A percentile compares a stretch with the other conserved stretches of the same genome.
Evolutionary conservation across 345 rosid genomes (phyloP).

Genomic region (Salix suchowensis): DNA sequence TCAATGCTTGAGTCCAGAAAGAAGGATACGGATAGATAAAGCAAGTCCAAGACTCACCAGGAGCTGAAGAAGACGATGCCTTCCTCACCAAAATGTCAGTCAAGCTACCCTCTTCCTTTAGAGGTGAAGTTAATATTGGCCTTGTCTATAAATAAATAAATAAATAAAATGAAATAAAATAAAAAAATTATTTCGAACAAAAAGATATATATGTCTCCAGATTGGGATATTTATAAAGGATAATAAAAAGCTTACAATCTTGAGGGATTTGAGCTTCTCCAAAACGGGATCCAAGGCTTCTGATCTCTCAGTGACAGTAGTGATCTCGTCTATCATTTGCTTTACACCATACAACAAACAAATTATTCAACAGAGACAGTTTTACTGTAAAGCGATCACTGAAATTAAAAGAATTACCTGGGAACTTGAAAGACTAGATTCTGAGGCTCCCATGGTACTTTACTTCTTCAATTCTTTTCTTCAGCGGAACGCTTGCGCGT

Average conservation of each 20-base stretch:
- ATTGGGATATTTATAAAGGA: neutral
- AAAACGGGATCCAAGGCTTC: slow-evolving; percentile 65
- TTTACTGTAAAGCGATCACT: neutral
- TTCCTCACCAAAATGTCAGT: slow-evolving; percentile 87
- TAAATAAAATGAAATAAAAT: neutral
- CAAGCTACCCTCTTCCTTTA: slow-evolving; percentile 66
- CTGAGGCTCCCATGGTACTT: slow-evolving; percentile 25
- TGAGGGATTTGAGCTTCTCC: slow-evolving; percentile 72
- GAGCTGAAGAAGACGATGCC: slow-evolving; percentile 52
- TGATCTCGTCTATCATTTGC: slow-evolving; percentile 57
- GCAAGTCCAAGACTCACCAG: slow-evolving; percentile 34
- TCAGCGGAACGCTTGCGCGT: neutral
- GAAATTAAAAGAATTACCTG: slow-evolving; percentile 37
- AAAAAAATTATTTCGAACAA: neutral
- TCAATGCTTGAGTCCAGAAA: neutral
- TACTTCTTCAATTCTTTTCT: neutral
- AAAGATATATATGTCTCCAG: neutral
- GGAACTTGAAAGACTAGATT: slow-evolving; percentile 41
- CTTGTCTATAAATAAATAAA: slow-evolving; percentile 40
- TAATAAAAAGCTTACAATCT: slow-evolving; percentile 46
- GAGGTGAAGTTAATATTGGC: slow-evolving; percentile 69
- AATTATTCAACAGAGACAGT: neutral
- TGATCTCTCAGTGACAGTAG: slow-evolving; percentile 64
- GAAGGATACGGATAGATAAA: neutral
- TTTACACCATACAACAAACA: neutral